A percentile compares a stretch with the other conserved stretches of the same genome.
phyloP scores from a whole-genome alignment of 306 rosid species.

The Lathyrus aphaca region DNA sequence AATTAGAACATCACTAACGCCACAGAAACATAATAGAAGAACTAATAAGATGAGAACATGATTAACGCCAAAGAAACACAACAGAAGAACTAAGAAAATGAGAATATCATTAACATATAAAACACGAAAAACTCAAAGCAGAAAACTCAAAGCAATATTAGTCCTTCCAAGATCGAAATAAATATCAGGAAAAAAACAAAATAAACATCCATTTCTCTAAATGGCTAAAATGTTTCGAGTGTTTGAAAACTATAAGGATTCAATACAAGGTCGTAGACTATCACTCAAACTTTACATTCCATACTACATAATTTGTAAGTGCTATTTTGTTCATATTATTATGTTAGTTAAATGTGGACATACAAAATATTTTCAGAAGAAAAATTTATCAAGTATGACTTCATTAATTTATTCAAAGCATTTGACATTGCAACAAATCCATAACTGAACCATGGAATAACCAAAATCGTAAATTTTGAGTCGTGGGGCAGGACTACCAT shows the following conservation, averaged over 20 bases:
- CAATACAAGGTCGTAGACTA: slow-evolving; percentile 1
- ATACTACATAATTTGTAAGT: slow-evolving; percentile 17
- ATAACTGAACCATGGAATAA: slow-evolving; percentile 70
- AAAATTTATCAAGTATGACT: slow-evolving; percentile 15
- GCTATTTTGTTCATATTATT: slow-evolving; percentile 8
- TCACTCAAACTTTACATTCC: slow-evolving; percentile 3
- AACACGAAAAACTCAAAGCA: no score
- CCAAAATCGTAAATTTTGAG: slow-evolving; percentile 91
- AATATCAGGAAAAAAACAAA: background rate
- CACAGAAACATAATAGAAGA: slow-evolving; percentile 19
- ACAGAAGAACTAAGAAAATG: slow-evolving; percentile 27
- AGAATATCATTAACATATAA: slow-evolving; percentile 25
- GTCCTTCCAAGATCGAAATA: slow-evolving; percentile 8
- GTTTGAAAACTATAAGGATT: slow-evolving; percentile 10
- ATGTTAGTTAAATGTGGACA: slow-evolving; percentile 9
- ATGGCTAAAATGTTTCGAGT: slow-evolving; percentile 6
- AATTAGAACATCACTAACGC: slow-evolving; percentile 13
- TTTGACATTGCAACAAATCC: slow-evolving; percentile 29
- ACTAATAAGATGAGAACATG: slow-evolving; percentile 1
- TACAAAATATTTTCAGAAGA: slow-evolving; percentile 42
- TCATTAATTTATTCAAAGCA: slow-evolving; percentile 31
- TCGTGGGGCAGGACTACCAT: slow-evolving; percentile 88
- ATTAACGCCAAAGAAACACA: slow-evolving; percentile 7
- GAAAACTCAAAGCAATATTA: slow-evolving; percentile 31
- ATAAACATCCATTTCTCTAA: background rate